Percentiles rank a stretch among this genome's conserved stretches.
phyloP scores from a whole-genome alignment of 495 filamentous ascomycete genomes.

The Antarctomyces pellizariae region DNA sequence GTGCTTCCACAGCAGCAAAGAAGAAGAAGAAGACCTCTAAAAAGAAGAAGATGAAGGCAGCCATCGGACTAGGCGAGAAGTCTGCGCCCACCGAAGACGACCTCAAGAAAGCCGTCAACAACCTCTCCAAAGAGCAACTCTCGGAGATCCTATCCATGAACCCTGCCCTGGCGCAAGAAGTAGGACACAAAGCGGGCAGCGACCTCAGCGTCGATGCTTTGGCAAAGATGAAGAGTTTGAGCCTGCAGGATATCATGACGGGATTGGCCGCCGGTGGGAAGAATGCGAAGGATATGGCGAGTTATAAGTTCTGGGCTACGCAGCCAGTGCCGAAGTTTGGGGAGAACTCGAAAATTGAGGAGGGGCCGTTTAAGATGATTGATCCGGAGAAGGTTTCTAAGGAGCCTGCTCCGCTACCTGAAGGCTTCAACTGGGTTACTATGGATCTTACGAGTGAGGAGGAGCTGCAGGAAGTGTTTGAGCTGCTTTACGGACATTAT shows the following conservation, averaged over 20 bases:
- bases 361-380: constrained; percentile 34
- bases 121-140: constrained; percentile 24
- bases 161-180: constrained; percentile 33
- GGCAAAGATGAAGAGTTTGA: constrained; percentile 47
- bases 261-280: constrained; percentile 53
- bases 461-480: constrained; percentile 60
- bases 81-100: constrained; percentile 11
- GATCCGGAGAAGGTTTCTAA: constrained; percentile 52
- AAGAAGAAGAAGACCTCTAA: constrained; percentile 26
- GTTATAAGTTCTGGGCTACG: constrained; percentile 95
- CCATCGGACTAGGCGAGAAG: constrained; percentile 8
- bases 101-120: constrained; percentile 20
- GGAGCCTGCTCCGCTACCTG: constrained; percentile 38
- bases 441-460: constrained; percentile 46
- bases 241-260: constrained; percentile 58
- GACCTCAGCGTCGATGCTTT: constrained; percentile 30
- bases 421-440: constrained; percentile 82
- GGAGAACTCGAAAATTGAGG: constrained; percentile 21
- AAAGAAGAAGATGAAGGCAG: constrained; percentile 25
- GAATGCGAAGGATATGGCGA: constrained; percentile 85
- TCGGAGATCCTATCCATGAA: constrained; percentile 33
- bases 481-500: constrained; percentile 75
- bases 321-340: constrained; percentile 82
- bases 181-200: constrained; percentile 15
- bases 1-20: constrained; percentile 12